Conservation (phyloP, 306 rosid genomes). For the Dryas octopetala region DNA sequence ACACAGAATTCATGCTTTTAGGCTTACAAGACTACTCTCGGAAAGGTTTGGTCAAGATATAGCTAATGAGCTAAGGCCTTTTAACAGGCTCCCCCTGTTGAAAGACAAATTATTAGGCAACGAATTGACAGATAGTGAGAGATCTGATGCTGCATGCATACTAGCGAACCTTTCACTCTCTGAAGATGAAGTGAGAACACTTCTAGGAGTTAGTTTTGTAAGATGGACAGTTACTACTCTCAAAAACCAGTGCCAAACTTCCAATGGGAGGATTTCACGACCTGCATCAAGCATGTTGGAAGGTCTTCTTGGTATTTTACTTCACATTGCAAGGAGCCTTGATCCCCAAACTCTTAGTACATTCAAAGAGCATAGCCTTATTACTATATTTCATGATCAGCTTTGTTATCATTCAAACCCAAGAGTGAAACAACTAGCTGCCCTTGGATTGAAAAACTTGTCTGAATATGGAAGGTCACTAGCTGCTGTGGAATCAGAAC, state of each 20-base stretch:
- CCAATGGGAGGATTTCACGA: slow-evolving; percentile 38
- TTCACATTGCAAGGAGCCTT: slow-evolving; percentile 42
- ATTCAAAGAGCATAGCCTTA: slow-evolving; percentile 45
- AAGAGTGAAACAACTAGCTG: slow-evolving; percentile 47
- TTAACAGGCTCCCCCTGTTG: slow-evolving; percentile 39
- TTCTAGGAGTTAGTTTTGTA: slow-evolving; percentile 46
- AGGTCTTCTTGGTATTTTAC: slow-evolving; percentile 61
- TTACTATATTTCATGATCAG: slow-evolving; percentile 47
- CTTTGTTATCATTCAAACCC: slow-evolving; percentile 46
- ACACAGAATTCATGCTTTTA: slow-evolving; percentile 46
- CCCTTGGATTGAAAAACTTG: slow-evolving; percentile 49
- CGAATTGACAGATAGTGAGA: slow-evolving; percentile 45
- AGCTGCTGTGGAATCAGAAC: slow-evolving; percentile 32
- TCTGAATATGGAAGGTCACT: slow-evolving; percentile 47
- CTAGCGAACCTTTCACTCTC: slow-evolving; percentile 50
- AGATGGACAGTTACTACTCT: slow-evolving; percentile 42
- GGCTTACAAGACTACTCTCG: slow-evolving; percentile 48
- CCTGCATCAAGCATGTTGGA: slow-evolving; percentile 46
- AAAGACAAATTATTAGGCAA: slow-evolving; percentile 46
- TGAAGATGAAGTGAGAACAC: slow-evolving; percentile 39
- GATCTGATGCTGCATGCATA: slow-evolving; percentile 54
- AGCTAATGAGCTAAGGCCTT: slow-evolving; percentile 44
- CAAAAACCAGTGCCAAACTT: slow-evolving; percentile 29
- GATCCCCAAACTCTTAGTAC: slow-evolving; percentile 35
- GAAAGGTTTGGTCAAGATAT: slow-evolving; percentile 48